These are phyloP conservation scores for Euphorbia tirucalli DNA, from an alignment of 345 rosid species.

Conservation along the genomic window DNA sequence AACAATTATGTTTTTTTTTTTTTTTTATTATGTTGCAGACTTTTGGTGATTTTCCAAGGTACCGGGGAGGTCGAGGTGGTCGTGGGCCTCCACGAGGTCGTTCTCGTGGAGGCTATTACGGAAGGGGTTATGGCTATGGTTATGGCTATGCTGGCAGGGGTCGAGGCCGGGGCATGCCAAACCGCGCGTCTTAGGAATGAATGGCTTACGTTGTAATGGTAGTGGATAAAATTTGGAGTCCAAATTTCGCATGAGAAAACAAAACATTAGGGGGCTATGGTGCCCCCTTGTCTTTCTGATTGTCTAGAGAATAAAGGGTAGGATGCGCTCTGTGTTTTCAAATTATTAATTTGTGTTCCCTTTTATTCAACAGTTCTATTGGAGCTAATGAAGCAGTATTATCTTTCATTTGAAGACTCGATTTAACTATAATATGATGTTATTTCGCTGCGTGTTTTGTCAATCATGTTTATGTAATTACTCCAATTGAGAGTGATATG, in stretches of 20 bases:
- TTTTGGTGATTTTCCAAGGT: conserved; percentile 28
- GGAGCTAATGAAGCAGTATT: conserved; percentile 13
- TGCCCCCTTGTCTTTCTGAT: conserved; percentile 9
- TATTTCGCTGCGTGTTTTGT: background rate
- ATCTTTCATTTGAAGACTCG: background rate
- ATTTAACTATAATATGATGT: background rate
- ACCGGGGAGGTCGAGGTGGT: conserved; percentile 28
- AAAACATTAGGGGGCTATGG: conserved; percentile 14
- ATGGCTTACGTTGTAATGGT: background rate
- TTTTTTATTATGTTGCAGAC: conserved; percentile 28
- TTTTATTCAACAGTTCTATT: conserved; percentile 2
- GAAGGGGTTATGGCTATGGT: conserved; percentile 24
- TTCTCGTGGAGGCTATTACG: conserved; percentile 23
- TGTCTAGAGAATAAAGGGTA: conserved; percentile 23
- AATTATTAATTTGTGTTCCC: background rate
- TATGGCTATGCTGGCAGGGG: conserved; percentile 28
- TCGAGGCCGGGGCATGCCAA: conserved; percentile 15
- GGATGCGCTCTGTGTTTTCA: conserved; percentile 5
- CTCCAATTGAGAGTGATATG: background rate
- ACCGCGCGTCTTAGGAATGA: conserved; percentile 8
- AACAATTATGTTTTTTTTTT: background rate
- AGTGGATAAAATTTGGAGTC: conserved; percentile 6
- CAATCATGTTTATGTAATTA: background rate
- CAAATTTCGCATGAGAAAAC: background rate
- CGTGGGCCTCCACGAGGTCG: conserved; percentile 25